A percentile compares a stretch with the other conserved stretches of the same genome.
Evolutionary conservation across 768 basidiomycete genomes (phyloP).

Genomic region (Botryobasidium botryosum): DNA sequence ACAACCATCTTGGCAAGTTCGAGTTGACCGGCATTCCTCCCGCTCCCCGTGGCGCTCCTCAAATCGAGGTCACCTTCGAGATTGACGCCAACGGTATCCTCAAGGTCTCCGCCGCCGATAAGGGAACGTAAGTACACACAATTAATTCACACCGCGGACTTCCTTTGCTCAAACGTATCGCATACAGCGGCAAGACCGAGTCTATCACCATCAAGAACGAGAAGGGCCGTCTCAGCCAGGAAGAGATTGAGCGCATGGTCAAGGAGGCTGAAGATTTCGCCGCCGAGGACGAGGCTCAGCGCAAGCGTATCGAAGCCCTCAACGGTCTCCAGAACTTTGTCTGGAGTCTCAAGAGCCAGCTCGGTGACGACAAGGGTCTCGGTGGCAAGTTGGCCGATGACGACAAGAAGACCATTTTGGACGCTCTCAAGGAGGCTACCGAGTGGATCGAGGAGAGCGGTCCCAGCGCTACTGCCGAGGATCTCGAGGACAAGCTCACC

Average conservation of each 20-base stretch:
- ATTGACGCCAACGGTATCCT: constrained; percentile 92
- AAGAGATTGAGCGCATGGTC: constrained; percentile 94
- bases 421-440: constrained; percentile 68
- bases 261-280: constrained; percentile 85
- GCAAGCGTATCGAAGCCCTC: constrained; percentile 73
- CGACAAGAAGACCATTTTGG: constrained; percentile 70
- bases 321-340: constrained; percentile 69
- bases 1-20: constrained; percentile 95
- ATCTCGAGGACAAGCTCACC: constrained; percentile 79
- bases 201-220: constrained; percentile 92
- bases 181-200: constrained; percentile 59
- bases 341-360: constrained; percentile 74
- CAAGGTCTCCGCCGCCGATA: constrained; percentile 84
- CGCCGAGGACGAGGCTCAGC: constrained; percentile 56
- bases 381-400: constrained; percentile 72
- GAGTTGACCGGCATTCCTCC: constrained; percentile 87
- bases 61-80: constrained; percentile 94
- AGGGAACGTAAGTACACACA: constrained; percentile 57
- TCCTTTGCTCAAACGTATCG: neutral
- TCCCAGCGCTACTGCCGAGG: constrained; percentile 58
- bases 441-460: constrained; percentile 88
- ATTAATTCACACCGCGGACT: neutral
- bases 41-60: constrained; percentile 90
- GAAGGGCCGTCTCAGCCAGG: constrained; percentile 77
- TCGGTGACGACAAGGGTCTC: constrained; percentile 74